Evolutionary conservation across 179 eudicot genomes (phyloP).

Genomic region (Patellifolia procumbens): DNA sequence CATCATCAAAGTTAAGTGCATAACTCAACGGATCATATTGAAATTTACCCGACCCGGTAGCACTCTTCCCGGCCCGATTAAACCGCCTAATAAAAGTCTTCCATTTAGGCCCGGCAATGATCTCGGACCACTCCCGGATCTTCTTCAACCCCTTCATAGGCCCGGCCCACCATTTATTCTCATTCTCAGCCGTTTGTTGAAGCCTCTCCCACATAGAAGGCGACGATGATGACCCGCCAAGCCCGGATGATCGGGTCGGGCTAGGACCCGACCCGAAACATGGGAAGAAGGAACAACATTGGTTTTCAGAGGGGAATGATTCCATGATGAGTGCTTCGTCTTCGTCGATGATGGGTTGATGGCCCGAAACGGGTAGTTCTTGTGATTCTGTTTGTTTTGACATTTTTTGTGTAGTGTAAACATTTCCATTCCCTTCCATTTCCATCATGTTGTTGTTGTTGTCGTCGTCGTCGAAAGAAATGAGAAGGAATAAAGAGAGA

Average conservation of each 20-base stretch:
- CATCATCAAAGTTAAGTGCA: conserved; percentile 37
- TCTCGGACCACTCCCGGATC: conserved; percentile 39
- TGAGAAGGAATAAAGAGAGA: not conserved
- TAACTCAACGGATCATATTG: conserved; percentile 38
- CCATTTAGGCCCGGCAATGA: conserved; percentile 39
- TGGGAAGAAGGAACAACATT: conserved; percentile 26
- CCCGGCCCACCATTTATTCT: conserved; percentile 33
- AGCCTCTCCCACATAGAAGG: conserved; percentile 38
- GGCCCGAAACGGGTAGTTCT: not conserved
- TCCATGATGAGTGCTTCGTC: conserved; percentile 16
- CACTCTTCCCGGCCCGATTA: conserved; percentile 16
- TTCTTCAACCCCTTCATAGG: conserved; percentile 29
- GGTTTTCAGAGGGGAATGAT: conserved; percentile 3
- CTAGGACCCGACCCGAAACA: conserved; percentile 29
- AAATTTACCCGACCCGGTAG: conserved; percentile 16
- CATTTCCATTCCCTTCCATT: not conserved
- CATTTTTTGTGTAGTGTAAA: not conserved
- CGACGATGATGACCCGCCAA: conserved; percentile 23
- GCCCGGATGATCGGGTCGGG: conserved; percentile 4
- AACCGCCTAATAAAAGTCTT: conserved; percentile 38
- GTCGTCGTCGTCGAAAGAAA: not conserved
- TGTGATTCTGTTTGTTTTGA: not conserved
- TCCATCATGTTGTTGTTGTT: not conserved
- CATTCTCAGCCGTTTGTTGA: conserved; percentile 19
- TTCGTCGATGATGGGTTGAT: not conserved